A percentile compares a stretch with the other conserved stretches of the same genome.
Conservation (phyloP, 345 rosid genomes). For the Eutrema heterophyllum region DNA sequence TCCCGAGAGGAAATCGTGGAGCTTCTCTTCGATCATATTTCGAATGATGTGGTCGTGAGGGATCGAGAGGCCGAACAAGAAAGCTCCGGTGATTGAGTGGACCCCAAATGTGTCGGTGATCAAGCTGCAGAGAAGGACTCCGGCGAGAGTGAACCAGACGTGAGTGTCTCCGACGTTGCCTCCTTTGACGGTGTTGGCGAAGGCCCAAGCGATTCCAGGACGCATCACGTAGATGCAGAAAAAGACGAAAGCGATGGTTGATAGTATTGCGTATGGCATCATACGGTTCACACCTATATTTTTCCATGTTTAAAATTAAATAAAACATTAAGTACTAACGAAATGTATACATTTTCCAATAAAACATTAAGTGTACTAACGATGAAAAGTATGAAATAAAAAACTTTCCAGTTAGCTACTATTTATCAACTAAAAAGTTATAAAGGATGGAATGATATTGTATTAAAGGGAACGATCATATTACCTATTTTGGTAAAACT, state of each 20-base stretch:
- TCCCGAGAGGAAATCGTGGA: conserved; percentile 40
- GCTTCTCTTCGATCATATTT: conserved; percentile 34
- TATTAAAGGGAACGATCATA: background rate
- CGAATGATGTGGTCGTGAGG: conserved; percentile 38
- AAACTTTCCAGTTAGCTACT: too few species aligned
- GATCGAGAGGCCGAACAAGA: conserved; percentile 57
- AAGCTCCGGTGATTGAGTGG: conserved; percentile 54
- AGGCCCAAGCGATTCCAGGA: conserved; percentile 39
- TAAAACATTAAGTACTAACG: too few species aligned
- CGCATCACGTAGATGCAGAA: conserved; percentile 36
- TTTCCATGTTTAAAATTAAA: background rate
- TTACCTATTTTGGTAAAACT: conserved; percentile 6
- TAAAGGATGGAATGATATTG: too few species aligned
- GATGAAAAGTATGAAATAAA: too few species aligned
- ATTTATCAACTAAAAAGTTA: too few species aligned
- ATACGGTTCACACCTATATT: background rate
- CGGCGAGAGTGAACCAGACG: conserved; percentile 39
- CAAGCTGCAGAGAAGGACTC: conserved; percentile 40
- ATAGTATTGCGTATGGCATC: background rate
- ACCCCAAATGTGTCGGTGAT: conserved; percentile 49
- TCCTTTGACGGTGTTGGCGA: conserved; percentile 21
- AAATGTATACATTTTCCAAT: too few species aligned
- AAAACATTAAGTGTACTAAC: too few species aligned
- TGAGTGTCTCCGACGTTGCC: conserved; percentile 36
- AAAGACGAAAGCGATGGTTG: conserved; percentile 29